Percentiles rank a stretch among this genome's conserved stretches.
These are phyloP conservation scores for Xylariaceae sp. DNA, from an alignment of 2,329 filamentous ascomycete genomes.

Conservation along the genomic window DNA sequence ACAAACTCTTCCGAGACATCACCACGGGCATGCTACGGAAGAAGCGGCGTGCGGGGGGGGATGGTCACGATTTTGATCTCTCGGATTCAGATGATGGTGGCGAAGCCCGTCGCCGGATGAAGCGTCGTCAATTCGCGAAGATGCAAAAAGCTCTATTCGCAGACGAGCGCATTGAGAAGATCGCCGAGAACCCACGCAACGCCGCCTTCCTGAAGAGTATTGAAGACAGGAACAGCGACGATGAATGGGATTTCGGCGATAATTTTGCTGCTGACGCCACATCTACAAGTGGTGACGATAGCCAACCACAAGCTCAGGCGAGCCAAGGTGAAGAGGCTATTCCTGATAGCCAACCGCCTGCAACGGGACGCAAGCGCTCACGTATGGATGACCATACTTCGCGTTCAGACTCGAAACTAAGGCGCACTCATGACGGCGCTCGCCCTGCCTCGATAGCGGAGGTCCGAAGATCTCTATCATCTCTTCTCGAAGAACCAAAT, in stretches of 20 bases:
- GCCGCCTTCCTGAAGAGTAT: slow-evolving; percentile 87
- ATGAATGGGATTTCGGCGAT: slow-evolving; percentile 72
- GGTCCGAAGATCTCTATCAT: slow-evolving; percentile 78
- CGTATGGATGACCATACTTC: slow-evolving; percentile 30
- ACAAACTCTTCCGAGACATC: slow-evolving; percentile 89
- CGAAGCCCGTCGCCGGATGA: slow-evolving; percentile 72
- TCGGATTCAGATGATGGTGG: slow-evolving; percentile 89
- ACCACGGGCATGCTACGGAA: slow-evolving; percentile 85
- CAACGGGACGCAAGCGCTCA: slow-evolving; percentile 29
- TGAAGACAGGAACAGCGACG: slow-evolving; percentile 73
- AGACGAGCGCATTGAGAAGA: slow-evolving; percentile 86
- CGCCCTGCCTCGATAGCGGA: slow-evolving; percentile 74
- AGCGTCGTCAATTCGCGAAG: slow-evolving; percentile 82
- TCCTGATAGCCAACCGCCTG: slow-evolving; percentile 53
- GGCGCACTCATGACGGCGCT: slow-evolving; percentile 58
- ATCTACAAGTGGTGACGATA: slow-evolving; percentile 35
- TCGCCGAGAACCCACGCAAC: slow-evolving; percentile 84
- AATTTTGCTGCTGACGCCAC: slow-evolving; percentile 42
- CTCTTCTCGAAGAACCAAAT: slow-evolving; percentile 70
- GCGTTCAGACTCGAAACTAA: slow-evolving; percentile 56
- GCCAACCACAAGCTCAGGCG: slow-evolving; percentile 34
- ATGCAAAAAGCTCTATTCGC: slow-evolving; percentile 85
- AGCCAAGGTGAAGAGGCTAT: slow-evolving; percentile 34
- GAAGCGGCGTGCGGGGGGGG: slow-evolving; percentile 53
- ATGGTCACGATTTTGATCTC: slow-evolving; percentile 69